Evolutionary conservation across 179 eudicot species (phyloP), one percentile per base, ranked within the genome.

Genomic region (Amaranthus tricolor): DNA sequence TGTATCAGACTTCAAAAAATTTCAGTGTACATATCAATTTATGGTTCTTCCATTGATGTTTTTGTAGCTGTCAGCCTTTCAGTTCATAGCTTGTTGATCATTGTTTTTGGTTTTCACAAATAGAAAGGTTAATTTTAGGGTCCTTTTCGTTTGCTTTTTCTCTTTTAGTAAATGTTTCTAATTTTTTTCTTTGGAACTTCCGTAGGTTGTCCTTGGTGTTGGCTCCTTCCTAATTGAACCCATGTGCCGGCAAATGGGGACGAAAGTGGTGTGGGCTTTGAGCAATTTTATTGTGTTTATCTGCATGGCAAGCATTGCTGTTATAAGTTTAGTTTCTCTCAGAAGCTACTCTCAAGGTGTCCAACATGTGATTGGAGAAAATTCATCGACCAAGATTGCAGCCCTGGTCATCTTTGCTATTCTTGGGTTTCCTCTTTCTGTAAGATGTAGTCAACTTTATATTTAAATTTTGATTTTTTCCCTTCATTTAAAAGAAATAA

Each of bases 381-480:
- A 65, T 79, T 79, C 76, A 52, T 80, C 88, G 48, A 88, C 88
- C 57, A 89, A 85, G 74, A 88, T 75, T 73, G 96, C 98, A 49
- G 85, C 98, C 16, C 84, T 94, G 74, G 88, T 94, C 78, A 86
- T 92, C 68, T 90, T 92, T 83, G 84, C 94, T 67, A 77, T 90
- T 84, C 90, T 94, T 70, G 97, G 98, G 21, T 79, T 94, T 77
- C 98, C 98, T 76, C 96, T 92, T 68, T 81, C 98, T 74, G 97
- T 94, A 87, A 87, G 98, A 15, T 51, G 62, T 50, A 59, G 52
- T 70, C 82, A 44, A 66, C 40, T 64, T 68, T 17, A 52, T 14
- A 24, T 66, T 62, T 61, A 9, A 63, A 48, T 47, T 10, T 68
- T 6, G 1, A 3, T 21, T 19, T 52, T 54, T 7, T 69, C 45